Evolutionary conservation across 164 flowering plant genomes (phyloP).

Genomic region (Tinospora cordifolia): DNA sequence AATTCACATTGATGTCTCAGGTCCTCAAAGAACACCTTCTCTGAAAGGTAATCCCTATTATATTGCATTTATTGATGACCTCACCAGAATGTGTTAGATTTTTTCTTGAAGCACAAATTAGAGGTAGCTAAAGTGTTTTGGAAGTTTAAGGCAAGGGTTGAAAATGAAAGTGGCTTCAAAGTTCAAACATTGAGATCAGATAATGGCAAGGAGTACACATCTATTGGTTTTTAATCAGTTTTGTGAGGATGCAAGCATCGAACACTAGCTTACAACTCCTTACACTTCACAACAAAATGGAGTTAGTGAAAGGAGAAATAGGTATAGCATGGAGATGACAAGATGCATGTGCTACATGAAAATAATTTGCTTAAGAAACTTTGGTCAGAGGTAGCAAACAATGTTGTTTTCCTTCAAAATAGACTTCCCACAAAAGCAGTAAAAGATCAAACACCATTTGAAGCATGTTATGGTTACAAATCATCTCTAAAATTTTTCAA

Average conservation of each 20-base stretch:
- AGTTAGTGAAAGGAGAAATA: neutral
- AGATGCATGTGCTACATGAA: neutral
- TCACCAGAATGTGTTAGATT: neutral
- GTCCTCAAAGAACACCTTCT: neutral
- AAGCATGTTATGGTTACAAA: conserved; percentile 6
- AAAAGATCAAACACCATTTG: neutral
- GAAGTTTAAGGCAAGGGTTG: too few species aligned
- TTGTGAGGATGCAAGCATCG: neutral
- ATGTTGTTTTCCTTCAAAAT: neutral
- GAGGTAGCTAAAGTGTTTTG: neutral
- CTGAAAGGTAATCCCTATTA: neutral
- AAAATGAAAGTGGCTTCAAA: too few species aligned
- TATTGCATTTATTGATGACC: neutral
- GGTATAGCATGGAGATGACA: neutral
- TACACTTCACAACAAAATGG: conserved; percentile 9
- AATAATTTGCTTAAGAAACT: neutral
- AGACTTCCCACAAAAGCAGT: neutral
- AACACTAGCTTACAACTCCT: neutral
- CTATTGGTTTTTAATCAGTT: neutral
- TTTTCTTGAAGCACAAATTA: neutral
- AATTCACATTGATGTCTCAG: neutral
- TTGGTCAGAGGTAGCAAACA: neutral
- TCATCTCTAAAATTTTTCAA: neutral
- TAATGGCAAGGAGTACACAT: neutral
- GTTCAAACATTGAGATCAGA: too few species aligned